Conservation (phyloP, 768 basidiomycete genomes). For the Glaciozyma martinii region DNA sequence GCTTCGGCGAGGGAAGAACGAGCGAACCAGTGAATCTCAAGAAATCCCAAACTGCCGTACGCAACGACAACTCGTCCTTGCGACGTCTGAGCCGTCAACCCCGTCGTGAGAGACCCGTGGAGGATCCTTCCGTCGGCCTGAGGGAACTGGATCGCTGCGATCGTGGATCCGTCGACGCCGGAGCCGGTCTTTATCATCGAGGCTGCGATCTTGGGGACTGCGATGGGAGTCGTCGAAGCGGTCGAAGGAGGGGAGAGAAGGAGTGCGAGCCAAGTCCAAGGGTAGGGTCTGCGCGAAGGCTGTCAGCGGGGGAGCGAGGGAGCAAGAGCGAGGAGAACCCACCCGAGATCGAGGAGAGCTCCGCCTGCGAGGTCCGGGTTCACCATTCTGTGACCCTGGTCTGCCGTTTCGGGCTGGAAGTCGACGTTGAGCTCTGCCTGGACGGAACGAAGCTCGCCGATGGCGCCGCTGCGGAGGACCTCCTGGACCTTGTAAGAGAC, state of each 20-base stretch:
- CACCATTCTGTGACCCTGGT: slow-evolving; percentile 10
- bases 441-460: slow-evolving; percentile 37
- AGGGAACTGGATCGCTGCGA: slow-evolving; percentile 18
- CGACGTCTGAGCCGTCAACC: slow-evolving; percentile 5
- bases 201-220: slow-evolving; percentile 6
- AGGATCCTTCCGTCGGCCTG: slow-evolving; percentile 15
- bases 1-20: background rate
- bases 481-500: slow-evolving; percentile 36
- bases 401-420: slow-evolving; percentile 27
- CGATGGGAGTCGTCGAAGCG: background rate
- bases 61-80: slow-evolving; percentile 7
- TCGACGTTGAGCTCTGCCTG: slow-evolving; percentile 37
- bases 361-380: slow-evolving; percentile 39
- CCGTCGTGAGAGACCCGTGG: slow-evolving; percentile 17
- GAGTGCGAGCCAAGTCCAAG: slow-evolving; percentile 31
- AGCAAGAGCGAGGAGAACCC: slow-evolving; percentile 30
- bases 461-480: slow-evolving; percentile 32
- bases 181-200: slow-evolving; percentile 10
- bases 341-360: slow-evolving; percentile 39
- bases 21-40: slow-evolving; percentile 20
- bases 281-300: slow-evolving; percentile 26
- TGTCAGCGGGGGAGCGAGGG: background rate
- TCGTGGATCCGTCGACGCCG: slow-evolving; percentile 21
- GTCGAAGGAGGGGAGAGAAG: background rate
- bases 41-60: slow-evolving; percentile 14